Evolutionary conservation across 768 basidiomycete genomes (phyloP), one percentile per base, ranked within the genome.

Genomic region (Dentipellis sp.): DNA sequence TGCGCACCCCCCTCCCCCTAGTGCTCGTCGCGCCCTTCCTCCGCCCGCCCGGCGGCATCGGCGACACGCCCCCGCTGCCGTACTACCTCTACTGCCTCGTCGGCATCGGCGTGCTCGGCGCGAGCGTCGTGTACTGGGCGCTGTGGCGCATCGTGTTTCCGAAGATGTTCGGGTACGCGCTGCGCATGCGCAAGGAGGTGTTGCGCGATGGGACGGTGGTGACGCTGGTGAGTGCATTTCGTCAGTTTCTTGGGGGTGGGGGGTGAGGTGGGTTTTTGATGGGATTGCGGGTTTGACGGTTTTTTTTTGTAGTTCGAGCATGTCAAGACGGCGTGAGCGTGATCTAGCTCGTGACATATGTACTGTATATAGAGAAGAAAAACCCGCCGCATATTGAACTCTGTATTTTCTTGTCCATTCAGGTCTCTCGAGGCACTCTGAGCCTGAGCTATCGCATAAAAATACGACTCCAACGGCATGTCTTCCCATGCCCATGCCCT

Each of bases 51-150:
- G 78, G 78, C 58, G 71, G 74, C 16, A 72, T 78, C 0, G 82
- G 82, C 11, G 81, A 84, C 59, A 81, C 81, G 0, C 80, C 80
- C 10, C 79, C 82, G 10, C 62, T 83, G 37, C 80, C 82, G 2
- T 82, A 83, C 57, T 83, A 82, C 63, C 61, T 81, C 74, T 81
- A 81, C 62, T 78, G 77, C 59, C 68, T 80, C 6, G 76, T 82
- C 1, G 80, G 78, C 0, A 81, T 81, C 54, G 75, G 62, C 0
- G 67, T 82, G 56, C 68, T 81, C 68, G 50, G 71, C 1, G 10
- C 66, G 11, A 81, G 81, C 6, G 71, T 78, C 0, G 36, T 75
- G 1, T 83, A 81, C 62, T 83, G 81, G 81, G 77, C 74, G 0
- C 68, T 65, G 3, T 83, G 81, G 81, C 71, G 80, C 0, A 54